Evolutionary conservation across 257 asterid species (phyloP).

Genomic region (Solanum dulcamara): DNA sequence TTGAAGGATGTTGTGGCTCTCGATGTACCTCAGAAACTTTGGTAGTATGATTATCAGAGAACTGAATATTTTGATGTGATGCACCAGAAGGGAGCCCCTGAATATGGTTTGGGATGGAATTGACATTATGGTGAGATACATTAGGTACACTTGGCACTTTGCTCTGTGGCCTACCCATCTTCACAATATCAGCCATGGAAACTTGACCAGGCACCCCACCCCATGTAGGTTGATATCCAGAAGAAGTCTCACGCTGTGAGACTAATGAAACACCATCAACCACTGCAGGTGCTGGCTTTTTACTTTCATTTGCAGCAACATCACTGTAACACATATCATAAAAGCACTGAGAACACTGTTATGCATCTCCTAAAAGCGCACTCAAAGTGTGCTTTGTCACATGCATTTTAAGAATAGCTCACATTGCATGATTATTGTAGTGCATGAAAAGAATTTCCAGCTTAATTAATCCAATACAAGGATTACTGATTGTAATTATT

Average conservation of each 20-base stretch:
- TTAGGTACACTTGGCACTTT: conserved; percentile 23
- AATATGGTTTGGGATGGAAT: conserved; percentile 18
- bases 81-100: conserved; percentile 25
- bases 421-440: not conserved
- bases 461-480: not conserved
- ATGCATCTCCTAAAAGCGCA: not conserved
- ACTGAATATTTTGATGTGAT: conserved; percentile 13
- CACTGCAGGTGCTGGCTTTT: conserved; percentile 21
- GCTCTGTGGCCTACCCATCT: conserved; percentile 73
- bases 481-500: not conserved
- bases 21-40: conserved; percentile 16
- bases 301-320: conserved; percentile 27
- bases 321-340: conserved; percentile 32
- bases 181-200: conserved; percentile 93
- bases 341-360: not conserved
- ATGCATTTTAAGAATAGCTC: not conserved
- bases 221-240: conserved; percentile 59
- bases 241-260: conserved; percentile 21
- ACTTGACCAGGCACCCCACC: conserved; percentile 63
- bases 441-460: not conserved
- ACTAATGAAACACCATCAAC: conserved; percentile 31
- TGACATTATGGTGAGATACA: conserved; percentile 25
- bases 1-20: conserved; percentile 30
- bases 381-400: not conserved
- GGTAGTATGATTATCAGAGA: conserved; percentile 26